phyloP scores from a whole-genome alignment of 148 eudicot species.

The Hydrangea macrophylla region DNA sequence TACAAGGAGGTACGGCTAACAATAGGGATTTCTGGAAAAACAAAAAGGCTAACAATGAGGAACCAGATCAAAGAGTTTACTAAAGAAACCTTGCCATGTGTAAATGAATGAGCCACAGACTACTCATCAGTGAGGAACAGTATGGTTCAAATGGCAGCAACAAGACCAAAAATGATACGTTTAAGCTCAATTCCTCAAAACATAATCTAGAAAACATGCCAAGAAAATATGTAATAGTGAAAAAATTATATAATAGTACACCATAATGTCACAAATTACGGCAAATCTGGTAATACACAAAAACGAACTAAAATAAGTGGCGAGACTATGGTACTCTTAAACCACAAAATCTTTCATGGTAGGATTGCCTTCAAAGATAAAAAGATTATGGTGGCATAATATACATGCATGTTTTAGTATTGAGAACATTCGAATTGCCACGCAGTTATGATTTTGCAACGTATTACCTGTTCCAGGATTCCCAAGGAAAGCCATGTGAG shows the following conservation, averaged over 20 bases:
- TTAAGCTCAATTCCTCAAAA: not conserved
- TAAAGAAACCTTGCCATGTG: not conserved
- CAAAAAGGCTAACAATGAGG: not conserved
- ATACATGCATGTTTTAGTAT: not conserved
- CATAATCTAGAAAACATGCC: not conserved
- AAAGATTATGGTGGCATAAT: not conserved
- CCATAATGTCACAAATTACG: not conserved
- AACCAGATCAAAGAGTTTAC: not conserved
- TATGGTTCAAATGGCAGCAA: not conserved
- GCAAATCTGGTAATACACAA: not conserved
- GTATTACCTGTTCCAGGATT: constrained; percentile 95
- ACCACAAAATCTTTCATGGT: not conserved
- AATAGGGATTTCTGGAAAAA: no score
- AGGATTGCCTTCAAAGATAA: not conserved
- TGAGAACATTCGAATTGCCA: not conserved
- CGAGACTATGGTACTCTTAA: not conserved
- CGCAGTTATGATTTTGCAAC: not conserved
- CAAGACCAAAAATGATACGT: not conserved
- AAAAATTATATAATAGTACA: not conserved
- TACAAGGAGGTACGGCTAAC: not conserved
- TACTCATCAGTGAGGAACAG: not conserved
- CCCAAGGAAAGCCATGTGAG: constrained; percentile 99
- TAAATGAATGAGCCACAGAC: not conserved
- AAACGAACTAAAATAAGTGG: not conserved
- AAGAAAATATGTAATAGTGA: no score